Percentiles rank a stretch among this genome's conserved stretches.
These are phyloP conservation scores for Xylaria sp. DNA, from an alignment of 2,329 filamentous ascomycete genomes.

Conservation along the genomic window DNA sequence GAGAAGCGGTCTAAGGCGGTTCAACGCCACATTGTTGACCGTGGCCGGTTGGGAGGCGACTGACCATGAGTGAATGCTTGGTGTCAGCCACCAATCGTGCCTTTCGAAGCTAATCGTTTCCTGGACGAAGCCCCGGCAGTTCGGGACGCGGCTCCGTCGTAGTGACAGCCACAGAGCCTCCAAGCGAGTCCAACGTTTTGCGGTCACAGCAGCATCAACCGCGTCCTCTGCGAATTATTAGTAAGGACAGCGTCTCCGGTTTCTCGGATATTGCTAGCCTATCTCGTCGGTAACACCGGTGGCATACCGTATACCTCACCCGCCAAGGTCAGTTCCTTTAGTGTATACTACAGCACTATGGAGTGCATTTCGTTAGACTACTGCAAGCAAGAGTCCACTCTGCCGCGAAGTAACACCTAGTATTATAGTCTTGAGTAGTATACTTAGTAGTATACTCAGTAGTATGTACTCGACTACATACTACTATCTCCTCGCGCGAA, in stretches of 20 bases:
- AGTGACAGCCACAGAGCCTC: conserved; percentile 2
- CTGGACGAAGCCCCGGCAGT: conserved; percentile 15
- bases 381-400: no score
- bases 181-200: not conserved
- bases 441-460: no score
- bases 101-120: not conserved
- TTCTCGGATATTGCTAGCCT: conserved; percentile 7
- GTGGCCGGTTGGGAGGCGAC: not conserved
- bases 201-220: not conserved
- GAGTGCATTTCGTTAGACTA: no score
- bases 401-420: no score
- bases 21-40: not conserved
- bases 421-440: no score
- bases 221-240: not conserved
- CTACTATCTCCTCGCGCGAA: no score
- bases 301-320: not conserved
- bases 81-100: conserved; percentile 9
- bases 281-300: not conserved
- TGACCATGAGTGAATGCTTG: not conserved
- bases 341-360: no score
- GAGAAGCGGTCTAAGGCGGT: not conserved
- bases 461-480: no score
- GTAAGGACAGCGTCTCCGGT: not conserved
- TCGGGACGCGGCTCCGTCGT: conserved; percentile 26
- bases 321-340: not conserved